These are phyloP conservation scores for Zygnema circumcarinatum DNA, from an alignment of 139 green algal species.

Conservation along the genomic window DNA sequence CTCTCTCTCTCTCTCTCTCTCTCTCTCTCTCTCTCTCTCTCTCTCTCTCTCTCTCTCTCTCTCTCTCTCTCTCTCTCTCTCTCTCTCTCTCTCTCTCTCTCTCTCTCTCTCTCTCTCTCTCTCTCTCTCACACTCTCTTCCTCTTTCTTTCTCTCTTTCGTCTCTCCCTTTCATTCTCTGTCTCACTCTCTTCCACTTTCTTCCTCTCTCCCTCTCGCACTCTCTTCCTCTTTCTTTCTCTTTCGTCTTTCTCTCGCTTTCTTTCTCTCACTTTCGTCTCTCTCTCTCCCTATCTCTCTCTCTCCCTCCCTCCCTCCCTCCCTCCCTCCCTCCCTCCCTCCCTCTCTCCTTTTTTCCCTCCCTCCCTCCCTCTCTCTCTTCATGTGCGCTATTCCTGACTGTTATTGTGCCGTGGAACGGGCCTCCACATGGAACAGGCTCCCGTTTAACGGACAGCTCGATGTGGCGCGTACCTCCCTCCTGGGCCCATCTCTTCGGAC, in stretches of 20 bases:
- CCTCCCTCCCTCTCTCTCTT: constrained; percentile 5
- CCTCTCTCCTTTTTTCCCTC: neutral
- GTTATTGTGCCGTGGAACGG: too few species aligned
- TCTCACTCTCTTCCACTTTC: neutral
- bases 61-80: too few species aligned
- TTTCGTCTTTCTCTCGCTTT: constrained; percentile 1
- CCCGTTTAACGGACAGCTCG: too few species aligned
- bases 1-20: too few species aligned
- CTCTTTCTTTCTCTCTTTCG: neutral
- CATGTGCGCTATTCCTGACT: too few species aligned
- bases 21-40: too few species aligned
- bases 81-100: too few species aligned
- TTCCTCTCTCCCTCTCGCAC: neutral
- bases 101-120: too few species aligned
- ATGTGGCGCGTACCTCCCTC: constrained; percentile 6
- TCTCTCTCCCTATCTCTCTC: neutral
- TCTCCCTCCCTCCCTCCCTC: neutral
- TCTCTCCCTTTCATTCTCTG: neutral
- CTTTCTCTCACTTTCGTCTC: neutral
- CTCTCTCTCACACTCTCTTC: neutral
- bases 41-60: too few species aligned
- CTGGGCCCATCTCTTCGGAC: constrained; percentile 4
- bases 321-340: constrained; percentile 7
- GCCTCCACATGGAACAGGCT: too few species aligned
- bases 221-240: neutral